phyloP scores from a whole-genome alignment of 345 rosid species.

The Eucalyptus camaldulensis region DNA sequence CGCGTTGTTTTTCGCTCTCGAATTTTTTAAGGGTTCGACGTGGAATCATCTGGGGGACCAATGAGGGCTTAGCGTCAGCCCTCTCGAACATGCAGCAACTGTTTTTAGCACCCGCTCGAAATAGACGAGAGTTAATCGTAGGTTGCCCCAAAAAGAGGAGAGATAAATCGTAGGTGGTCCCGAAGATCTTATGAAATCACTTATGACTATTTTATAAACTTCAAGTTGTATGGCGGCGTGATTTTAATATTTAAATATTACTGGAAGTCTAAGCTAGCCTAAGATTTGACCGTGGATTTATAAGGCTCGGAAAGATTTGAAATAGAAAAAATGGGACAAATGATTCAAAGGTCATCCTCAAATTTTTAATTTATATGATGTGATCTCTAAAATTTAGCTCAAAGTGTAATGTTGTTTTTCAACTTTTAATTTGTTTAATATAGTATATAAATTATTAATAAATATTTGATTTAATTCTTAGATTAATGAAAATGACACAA shows the following conservation, averaged over 20 bases:
- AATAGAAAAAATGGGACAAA: neutral
- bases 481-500: no score
- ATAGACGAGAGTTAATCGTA: neutral
- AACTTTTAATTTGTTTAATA: no score
- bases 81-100: neutral
- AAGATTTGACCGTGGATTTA: neutral
- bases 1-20: neutral
- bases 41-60: neutral
- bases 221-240: neutral
- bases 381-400: no score
- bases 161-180: neutral
- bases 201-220: neutral
- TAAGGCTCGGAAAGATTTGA: neutral
- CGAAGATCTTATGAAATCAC: neutral
- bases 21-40: neutral
- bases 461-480: no score
- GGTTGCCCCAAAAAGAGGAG: neutral
- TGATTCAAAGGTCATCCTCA: fast-evolving
- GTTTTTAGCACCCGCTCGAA: neutral
- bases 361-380: neutral
- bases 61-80: neutral
- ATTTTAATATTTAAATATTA: no score
- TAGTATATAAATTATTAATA: fast-evolving
- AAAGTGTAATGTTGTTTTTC: no score
- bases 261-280: neutral